Evolutionary conservation across 1,284 basidiomycete genomes (phyloP), one percentile per base, ranked within the genome.

Genomic region (Trichosporon sp.): DNA sequence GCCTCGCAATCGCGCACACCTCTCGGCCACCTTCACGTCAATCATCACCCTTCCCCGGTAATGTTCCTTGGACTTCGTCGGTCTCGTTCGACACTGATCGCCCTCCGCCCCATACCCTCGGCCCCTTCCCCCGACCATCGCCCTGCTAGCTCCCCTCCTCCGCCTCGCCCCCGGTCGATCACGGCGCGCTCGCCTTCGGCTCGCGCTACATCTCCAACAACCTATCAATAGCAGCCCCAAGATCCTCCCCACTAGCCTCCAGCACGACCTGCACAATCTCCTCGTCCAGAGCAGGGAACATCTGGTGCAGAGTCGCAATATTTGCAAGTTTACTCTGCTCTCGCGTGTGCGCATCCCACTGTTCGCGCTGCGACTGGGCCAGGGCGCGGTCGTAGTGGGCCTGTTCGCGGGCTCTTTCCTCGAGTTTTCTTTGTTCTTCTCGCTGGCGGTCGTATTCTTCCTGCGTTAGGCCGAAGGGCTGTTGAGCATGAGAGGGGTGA

Each of bases 241-340:
- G 75, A 80, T 96, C 92, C 27, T 90, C 90, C n/a, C 86, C 86
- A 71, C 92, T 92, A 40, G 89, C 89, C 73, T 95, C 89, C 62
- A 96, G 80, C 34, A 96, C 91, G 84, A 86, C 88, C 69, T 92
- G 90, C 57, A 92, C 84, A 34, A 95, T 85, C 78, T 94, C 93
- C 59, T 79, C 76, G 73, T 95, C 92, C 69, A 90, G 83, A 6
- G 78, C 79, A 0, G 92, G 92, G 84, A 95, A 95, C 68, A 95
- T 94, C 80, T 93, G 91, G 65, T 85, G 80, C 66, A 95, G 80
- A 23, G 92, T 95, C 70, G 87, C 86, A 63, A 79, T 71, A 49
- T 74, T 77, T 3, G 74, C 76, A 1, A 61, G 61, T 13, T 74
- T 66, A 14, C 71, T 71, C 60, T 74, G 74, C 25, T 68, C 66